Percentiles rank a stretch among this genome's conserved stretches.
Evolutionary conservation across 495 filamentous ascomycete species (phyloP).

Genomic region (Penicillium macrosclerotiorum): DNA sequence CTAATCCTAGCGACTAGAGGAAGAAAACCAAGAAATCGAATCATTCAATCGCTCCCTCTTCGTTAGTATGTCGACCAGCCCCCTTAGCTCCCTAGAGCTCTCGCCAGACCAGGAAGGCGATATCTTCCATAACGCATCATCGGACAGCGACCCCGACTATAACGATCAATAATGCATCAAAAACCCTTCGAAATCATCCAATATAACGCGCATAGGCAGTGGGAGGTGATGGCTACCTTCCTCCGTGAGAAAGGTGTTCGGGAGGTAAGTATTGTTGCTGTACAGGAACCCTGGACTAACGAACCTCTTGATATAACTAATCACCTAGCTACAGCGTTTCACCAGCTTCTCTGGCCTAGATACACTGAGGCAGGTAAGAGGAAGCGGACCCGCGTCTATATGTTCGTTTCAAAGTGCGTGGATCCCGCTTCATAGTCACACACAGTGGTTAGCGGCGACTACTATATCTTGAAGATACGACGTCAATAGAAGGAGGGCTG

Average conservation of each 20-base stretch:
- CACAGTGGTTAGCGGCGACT: constrained; percentile 1
- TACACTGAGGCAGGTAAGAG: background rate
- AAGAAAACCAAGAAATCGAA: too few species aligned
- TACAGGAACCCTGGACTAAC: constrained; percentile 7
- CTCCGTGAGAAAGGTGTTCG: constrained; percentile 3
- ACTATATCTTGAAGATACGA: constrained; percentile 4
- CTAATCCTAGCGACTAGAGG: too few species aligned
- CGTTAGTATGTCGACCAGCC: too few species aligned
- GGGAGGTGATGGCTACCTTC: constrained; percentile 7
- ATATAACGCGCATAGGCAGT: constrained; percentile 9
- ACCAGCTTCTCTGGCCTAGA: constrained; percentile 2
- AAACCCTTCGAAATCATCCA: constrained; percentile 1
- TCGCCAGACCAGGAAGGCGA: background rate
- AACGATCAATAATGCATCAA: constrained; percentile 2
- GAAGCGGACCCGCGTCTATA: background rate
- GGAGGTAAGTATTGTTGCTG: background rate
- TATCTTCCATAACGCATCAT: background rate
- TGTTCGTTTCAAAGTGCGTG: constrained; percentile 6
- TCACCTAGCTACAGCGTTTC: constrained; percentile 1
- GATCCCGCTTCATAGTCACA: constrained; percentile 4
- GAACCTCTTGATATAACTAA: background rate
- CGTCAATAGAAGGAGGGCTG: background rate
- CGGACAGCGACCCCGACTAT: constrained; percentile 1
- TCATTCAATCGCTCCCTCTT: too few species aligned
- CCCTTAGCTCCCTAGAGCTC: constrained; percentile 1